These are phyloP conservation scores for Abelmoschus esculentus DNA, from an alignment of 345 rosid species.

Conservation along the genomic window DNA sequence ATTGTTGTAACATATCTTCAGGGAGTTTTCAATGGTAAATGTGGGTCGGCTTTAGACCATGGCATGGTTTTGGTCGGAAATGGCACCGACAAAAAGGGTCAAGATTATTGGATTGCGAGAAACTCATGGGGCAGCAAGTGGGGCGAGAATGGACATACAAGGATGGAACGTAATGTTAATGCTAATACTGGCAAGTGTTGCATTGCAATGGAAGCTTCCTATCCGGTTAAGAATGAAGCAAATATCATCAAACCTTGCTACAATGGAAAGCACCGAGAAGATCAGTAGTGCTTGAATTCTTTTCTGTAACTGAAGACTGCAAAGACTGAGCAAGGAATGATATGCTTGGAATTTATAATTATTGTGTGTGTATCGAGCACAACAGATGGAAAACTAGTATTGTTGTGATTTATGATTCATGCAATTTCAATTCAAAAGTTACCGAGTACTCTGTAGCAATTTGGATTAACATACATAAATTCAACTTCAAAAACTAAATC, in stretches of 20 bases:
- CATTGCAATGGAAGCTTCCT: constrained; percentile 48
- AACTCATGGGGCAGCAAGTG: constrained; percentile 67
- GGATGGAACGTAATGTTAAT: constrained; percentile 32
- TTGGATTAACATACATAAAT: too few relatives aligned
- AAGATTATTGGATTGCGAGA: constrained; percentile 76
- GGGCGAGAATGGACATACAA: constrained; percentile 59
- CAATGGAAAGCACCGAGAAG: neutral
- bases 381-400: too few relatives aligned
- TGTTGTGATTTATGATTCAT: too few relatives aligned
- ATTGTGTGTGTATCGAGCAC: neutral
- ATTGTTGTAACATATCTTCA: constrained; percentile 13
- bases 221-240: constrained; percentile 43
- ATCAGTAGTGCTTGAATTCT: constrained; percentile 23
- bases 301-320: neutral
- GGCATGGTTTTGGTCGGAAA: constrained; percentile 82
- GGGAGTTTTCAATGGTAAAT: constrained; percentile 77
- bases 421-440: too few relatives aligned
- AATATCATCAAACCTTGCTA: constrained; percentile 28
- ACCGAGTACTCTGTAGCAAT: too few relatives aligned
- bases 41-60: constrained; percentile 64
- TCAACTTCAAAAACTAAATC: too few relatives aligned
- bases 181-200: constrained; percentile 40
- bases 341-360: constrained; percentile 10
- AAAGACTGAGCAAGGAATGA: neutral
- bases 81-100: constrained; percentile 55